phyloP scores from a whole-genome alignment of 2,329 filamentous ascomycete species.

The Onygenales sp. region DNA sequence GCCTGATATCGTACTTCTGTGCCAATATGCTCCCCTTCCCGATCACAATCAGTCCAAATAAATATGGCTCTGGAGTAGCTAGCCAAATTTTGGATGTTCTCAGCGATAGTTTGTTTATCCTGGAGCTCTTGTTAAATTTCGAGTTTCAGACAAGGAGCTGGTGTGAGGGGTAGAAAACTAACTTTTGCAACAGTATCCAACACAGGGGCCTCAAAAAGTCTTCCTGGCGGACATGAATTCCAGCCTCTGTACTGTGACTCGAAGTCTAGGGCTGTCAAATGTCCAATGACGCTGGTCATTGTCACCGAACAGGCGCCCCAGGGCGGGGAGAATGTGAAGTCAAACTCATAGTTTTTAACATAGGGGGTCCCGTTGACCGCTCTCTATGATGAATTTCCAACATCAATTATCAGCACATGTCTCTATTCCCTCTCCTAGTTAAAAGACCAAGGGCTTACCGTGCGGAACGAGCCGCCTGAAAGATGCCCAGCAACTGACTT shows the following conservation, averaged over 20 bases:
- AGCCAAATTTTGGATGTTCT: constrained; percentile 76
- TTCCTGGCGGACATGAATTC: constrained; percentile 67
- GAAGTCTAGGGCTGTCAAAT: constrained; percentile 77
- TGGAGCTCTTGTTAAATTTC: constrained; percentile 25
- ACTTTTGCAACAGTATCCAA: constrained; percentile 58
- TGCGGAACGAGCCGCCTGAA: constrained; percentile 62
- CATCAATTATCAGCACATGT: constrained; percentile 8
- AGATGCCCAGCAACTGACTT: constrained; percentile 89
- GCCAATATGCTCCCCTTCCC: constrained; percentile 94
- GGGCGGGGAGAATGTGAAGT: constrained; percentile 70
- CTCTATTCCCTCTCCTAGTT: not conserved
- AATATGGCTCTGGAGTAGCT: constrained; percentile 64
- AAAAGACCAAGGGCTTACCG: constrained; percentile 43
- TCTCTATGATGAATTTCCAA: constrained; percentile 39
- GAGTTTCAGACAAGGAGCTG: not conserved
- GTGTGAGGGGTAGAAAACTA: constrained; percentile 15
- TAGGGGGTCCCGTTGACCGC: constrained; percentile 60
- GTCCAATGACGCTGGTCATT: constrained; percentile 89
- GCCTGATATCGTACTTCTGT: constrained; percentile 81
- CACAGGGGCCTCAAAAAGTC: constrained; percentile 74
- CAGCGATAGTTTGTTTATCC: constrained; percentile 71
- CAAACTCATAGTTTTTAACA: constrained; percentile 90
- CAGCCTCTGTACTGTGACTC: constrained; percentile 64
- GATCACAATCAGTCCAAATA: constrained; percentile 98
- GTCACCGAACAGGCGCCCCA: constrained; percentile 79